A percentile compares a stretch with the other conserved stretches of the same genome.
Conservation (phyloP, 2,329 filamentous ascomycete genomes). For the Aspergillus alliaceus region DNA sequence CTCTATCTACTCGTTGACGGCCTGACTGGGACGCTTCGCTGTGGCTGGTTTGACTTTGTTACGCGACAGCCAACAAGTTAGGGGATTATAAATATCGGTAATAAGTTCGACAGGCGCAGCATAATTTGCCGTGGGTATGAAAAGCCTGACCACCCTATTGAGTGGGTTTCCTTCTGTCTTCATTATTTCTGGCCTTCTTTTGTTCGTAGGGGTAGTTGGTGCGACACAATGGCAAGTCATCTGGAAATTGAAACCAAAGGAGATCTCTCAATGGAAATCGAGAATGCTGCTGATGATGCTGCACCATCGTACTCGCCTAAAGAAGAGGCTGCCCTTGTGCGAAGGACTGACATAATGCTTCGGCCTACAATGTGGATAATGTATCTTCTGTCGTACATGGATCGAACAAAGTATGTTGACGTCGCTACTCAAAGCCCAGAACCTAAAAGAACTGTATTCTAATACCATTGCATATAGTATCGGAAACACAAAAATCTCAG, state of each 20-base stretch:
- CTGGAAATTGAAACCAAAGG: slow-evolving; percentile 3
- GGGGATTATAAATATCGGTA: background rate
- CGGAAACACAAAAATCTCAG: slow-evolving; percentile 27
- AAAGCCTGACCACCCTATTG: background rate
- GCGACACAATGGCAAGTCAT: background rate
- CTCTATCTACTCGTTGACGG: background rate
- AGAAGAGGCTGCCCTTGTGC: slow-evolving; percentile 46
- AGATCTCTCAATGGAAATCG: slow-evolving; percentile 18
- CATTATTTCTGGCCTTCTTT: no score
- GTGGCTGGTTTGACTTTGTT: background rate
- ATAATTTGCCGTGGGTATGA: background rate
- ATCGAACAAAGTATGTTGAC: slow-evolving; percentile 20
- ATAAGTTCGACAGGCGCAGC: no score
- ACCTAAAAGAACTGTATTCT: background rate
- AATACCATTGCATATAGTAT: slow-evolving; percentile 13
- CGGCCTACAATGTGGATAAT: slow-evolving; percentile 52
- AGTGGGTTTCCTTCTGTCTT: background rate
- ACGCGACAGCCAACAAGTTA: background rate
- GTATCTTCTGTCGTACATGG: slow-evolving; percentile 51
- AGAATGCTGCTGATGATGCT: slow-evolving; percentile 14
- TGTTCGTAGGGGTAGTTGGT: background rate
- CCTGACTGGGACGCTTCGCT: background rate
- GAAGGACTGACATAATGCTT: slow-evolving; percentile 47
- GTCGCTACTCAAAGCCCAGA: background rate
- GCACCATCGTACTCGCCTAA: slow-evolving; percentile 16